Base-by-base conservation (phyloP, 495 filamentous ascomycete species). In the Neurospora intermedia region DNA sequence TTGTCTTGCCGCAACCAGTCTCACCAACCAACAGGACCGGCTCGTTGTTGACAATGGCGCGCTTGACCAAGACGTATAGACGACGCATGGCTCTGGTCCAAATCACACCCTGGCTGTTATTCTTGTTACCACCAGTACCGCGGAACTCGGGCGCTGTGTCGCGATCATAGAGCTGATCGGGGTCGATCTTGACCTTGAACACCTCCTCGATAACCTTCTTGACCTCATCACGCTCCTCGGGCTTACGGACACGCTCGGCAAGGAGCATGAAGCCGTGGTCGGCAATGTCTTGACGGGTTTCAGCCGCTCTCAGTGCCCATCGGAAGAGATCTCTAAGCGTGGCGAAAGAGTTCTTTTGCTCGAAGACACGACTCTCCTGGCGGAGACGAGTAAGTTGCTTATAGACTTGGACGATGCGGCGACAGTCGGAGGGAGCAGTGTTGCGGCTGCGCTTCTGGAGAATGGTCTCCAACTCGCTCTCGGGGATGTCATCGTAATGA, bases 401-500 rank as follows among this genome's bases (percentile, higher is more conserved):
- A 82, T 99, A 99, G 0, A 98, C 94, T n/a, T 90, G 85, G 20
- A 98, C 96, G 74, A 99, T 98, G 43, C 89, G 88, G 38, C 89
- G 87, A 78, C 95, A 96, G 83, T 97, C 95, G 0, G 95, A 97
- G 18, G 95, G 93, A 0, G 96, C 93, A 46, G 94, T 94, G 73
- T 89, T 87, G 73, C 92, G 89, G 73, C 92, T 94, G 41, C 96
- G 87, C 77, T 94, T 91, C 77, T 94, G 91, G 70, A 99, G 78
- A 76, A 99, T 99, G 16, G 88, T 92, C 78, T 96, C 92, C n/a
- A 99, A 84, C 79, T 99, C 96, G 73, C 92, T 91, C 77, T 97
- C 92, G 0, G 96, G 96, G 41, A 99, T 99, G 76, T 99, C 96
- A 75, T 98, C 96, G 74, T 97, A 98, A 80, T 99, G 96, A 6